Evolutionary conservation across 371 early-diverging fungal genomes (phyloP), one percentile per base, ranked within the genome.

Genomic region (Mortierella sp.): DNA sequence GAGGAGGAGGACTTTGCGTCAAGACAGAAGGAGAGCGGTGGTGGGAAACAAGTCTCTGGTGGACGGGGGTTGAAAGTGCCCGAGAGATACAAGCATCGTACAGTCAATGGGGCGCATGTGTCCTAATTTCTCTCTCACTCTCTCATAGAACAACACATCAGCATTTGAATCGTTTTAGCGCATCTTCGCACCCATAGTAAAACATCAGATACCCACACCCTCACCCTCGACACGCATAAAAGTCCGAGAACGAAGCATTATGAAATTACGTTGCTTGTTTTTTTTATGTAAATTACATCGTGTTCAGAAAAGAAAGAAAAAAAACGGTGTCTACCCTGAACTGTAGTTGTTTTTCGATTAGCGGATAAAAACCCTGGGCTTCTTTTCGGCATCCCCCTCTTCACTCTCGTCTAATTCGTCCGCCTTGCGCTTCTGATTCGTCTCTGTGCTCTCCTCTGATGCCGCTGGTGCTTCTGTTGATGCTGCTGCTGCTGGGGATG

Each of bases 391-490:
- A 24, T 82, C 82, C 42, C 3, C 42, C 47, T 86, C 71, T 3
- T 47, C 52, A 16, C 76, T 60, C 52, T 60, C 73, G 5, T 44
- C 73, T 6, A 48, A 55, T 1, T 80, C 86, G 13, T 82, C 82
- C 16, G 86, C 82, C 76, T 86, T 86, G 58, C 86, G 86, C 71
- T 86, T 86, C 55, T 75, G 38, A 10, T 65, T 70, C 19, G 70
- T 52, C 28, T 80, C 77, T 72, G 63, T 55, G 8, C 16, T 50
- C 3, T 55, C 63, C 13, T 52, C 70, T 21, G 24, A 0, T 38
- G 68, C 42, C 21, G 78, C 31, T 38, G 75, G 26, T 57, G 31
- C 31, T 11, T 65, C 31, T 57, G 70, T 26, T 38, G 54, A 2
- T 19, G 70, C 11, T 16, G 75, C 45, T 42, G 75, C 14, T 10